phyloP scores from a whole-genome alignment of 2,329 filamentous ascomycete genomes.

The Trichophaea hybrida region DNA sequence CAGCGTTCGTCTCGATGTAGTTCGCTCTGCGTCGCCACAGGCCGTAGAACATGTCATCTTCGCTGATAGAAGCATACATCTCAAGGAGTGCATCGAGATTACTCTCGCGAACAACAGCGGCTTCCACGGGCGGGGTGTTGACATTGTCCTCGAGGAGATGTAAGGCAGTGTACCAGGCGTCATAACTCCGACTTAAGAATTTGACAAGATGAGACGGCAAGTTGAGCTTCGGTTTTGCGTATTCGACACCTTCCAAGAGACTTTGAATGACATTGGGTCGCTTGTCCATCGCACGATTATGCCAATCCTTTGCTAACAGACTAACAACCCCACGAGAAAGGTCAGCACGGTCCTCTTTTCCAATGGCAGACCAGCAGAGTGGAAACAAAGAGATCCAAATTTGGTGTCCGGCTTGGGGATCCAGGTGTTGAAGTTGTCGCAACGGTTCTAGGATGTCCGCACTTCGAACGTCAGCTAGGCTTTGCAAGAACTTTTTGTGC shows the following conservation, averaged over 20 bases:
- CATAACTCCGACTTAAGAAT: slow-evolving; percentile 82
- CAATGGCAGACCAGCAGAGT: slow-evolving; percentile 79
- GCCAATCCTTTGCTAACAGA: slow-evolving; percentile 86
- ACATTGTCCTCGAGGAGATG: slow-evolving; percentile 81
- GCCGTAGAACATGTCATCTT: slow-evolving; percentile 95
- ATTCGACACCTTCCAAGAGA: slow-evolving; percentile 72
- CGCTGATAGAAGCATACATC: slow-evolving; percentile 75
- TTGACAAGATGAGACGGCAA: slow-evolving; percentile 94
- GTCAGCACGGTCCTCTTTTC: slow-evolving; percentile 75
- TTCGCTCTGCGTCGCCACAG: slow-evolving; percentile 91
- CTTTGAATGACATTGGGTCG: slow-evolving; percentile 92
- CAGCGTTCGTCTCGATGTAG: slow-evolving; percentile 94
- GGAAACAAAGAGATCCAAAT: slow-evolving; percentile 88
- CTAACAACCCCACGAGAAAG: slow-evolving; percentile 83
- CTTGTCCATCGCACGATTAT: slow-evolving; percentile 84
- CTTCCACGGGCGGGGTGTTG: slow-evolving; percentile 71
- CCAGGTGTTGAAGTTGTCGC: slow-evolving; percentile 79
- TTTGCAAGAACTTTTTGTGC: slow-evolving; percentile 69
- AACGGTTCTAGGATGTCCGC: slow-evolving; percentile 83
- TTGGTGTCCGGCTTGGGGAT: slow-evolving; percentile 65
- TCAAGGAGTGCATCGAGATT: slow-evolving; percentile 93
- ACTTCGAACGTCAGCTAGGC: slow-evolving; percentile 72
- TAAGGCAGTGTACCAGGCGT: slow-evolving; percentile 92
- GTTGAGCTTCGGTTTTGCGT: slow-evolving; percentile 73
- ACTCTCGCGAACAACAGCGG: slow-evolving; percentile 71